phyloP scores from a whole-genome alignment of 2,329 filamentous ascomycete genomes.

The Colletotrichum sp. region DNA sequence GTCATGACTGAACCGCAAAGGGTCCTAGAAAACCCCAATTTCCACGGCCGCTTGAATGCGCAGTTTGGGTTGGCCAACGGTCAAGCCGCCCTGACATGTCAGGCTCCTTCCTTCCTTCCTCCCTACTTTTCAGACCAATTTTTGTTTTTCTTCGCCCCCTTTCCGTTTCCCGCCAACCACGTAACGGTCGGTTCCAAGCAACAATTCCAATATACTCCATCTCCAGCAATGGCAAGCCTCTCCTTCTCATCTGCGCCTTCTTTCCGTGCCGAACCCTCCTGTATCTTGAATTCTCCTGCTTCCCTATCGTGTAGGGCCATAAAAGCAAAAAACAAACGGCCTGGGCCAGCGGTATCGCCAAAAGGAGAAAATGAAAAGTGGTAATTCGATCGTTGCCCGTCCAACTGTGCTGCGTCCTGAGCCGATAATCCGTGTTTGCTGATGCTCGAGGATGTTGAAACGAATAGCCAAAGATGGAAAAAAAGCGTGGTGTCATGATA shows the following conservation, averaged over 20 bases:
- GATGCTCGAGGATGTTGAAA: background rate
- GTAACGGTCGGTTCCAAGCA: background rate
- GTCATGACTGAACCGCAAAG: background rate
- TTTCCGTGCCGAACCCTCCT: background rate
- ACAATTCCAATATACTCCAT: background rate
- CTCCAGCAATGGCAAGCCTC: background rate
- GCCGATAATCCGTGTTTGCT: background rate
- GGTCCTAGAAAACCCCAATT: background rate
- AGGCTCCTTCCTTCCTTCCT: background rate
- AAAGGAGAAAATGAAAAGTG: background rate
- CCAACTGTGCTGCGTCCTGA: background rate
- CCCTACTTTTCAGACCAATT: background rate
- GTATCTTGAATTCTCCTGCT: background rate
- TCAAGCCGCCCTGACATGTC: background rate
- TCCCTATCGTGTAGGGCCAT: background rate
- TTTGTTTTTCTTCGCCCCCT: background rate
- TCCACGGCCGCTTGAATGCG: background rate
- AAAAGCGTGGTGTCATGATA: constrained; percentile 11
- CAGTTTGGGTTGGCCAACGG: background rate
- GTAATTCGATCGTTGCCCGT: background rate
- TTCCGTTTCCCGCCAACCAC: background rate
- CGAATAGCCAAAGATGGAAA: background rate
- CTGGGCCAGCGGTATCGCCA: background rate
- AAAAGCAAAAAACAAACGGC: background rate
- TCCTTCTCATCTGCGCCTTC: background rate